Evolutionary conservation across 495 filamentous ascomycete species (phyloP).

Genomic region (Apodospora peruviana): DNA sequence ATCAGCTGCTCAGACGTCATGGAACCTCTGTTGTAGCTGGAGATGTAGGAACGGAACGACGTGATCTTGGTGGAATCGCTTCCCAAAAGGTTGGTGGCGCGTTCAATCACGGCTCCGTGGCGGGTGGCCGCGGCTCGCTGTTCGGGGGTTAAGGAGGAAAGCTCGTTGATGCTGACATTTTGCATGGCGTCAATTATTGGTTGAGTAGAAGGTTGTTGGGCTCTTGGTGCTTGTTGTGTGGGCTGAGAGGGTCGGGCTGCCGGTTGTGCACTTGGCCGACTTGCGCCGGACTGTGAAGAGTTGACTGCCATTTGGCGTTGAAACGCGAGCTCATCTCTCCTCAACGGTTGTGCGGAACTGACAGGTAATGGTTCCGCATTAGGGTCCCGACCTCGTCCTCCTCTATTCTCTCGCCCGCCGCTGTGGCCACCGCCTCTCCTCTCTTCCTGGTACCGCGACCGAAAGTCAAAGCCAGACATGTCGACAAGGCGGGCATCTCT

Average conservation of each 20-base stretch:
- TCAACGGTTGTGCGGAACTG: constrained; percentile 75
- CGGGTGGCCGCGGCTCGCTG: constrained; percentile 76
- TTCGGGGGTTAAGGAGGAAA: constrained; percentile 52
- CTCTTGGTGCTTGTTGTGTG: constrained; percentile 16
- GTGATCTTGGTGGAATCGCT: constrained; percentile 66
- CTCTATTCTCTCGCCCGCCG: constrained; percentile 29
- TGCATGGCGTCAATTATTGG: constrained; percentile 28
- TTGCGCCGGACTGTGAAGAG: constrained; percentile 76
- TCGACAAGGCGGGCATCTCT: constrained; percentile 84
- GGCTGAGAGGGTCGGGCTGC: constrained; percentile 14
- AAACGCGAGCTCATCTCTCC: constrained; percentile 84
- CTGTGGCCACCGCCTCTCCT: constrained; percentile 50
- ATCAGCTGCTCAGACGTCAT: constrained; percentile 71
- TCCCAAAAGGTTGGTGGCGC: constrained; percentile 71
- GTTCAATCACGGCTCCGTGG: constrained; percentile 74
- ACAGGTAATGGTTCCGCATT: constrained; percentile 74
- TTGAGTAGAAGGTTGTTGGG: constrained; percentile 14
- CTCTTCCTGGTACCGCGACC: constrained; percentile 62
- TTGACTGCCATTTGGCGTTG: constrained; percentile 91
- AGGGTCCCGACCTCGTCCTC: constrained; percentile 46
- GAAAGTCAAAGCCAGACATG: constrained; percentile 76
- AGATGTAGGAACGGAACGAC: constrained; percentile 73
- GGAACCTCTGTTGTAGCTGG: constrained; percentile 60
- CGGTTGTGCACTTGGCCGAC: constrained; percentile 46
- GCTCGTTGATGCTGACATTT: constrained; percentile 33